Base-by-base conservation (phyloP, 129 eudicot genomes). In the Deinandra increscens region DNA sequence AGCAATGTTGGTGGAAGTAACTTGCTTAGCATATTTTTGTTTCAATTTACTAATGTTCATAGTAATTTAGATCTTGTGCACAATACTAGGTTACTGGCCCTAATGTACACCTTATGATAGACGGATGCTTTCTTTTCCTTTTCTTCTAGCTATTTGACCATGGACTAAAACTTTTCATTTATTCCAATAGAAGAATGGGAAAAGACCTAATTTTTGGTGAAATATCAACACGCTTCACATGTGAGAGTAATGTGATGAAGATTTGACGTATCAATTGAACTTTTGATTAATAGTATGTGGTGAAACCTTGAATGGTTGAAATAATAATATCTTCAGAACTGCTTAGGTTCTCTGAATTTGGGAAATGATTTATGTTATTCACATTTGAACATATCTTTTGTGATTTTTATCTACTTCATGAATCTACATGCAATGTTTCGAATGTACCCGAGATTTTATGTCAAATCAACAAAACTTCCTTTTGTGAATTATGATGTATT, bases 271-370 rank as follows among this genome's bases (percentile, higher is more conserved):
- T 29, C 29, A 48, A 1, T 48, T 48, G 45, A 46, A 46, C 60
- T 13, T 53, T 53, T 54, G 15, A 33, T 50, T 48, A 11, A 46
- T 37, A 36, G n/a, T 38, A 31, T 34, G 37, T 2, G 51, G 50
- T 37, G 53, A 73, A 73, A 61, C 70, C 37, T 33, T 60, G 58
- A 22, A 20, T 29, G 59, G 37, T n/a, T 69, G 64, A 69, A 38
- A 69, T 68, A 10, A 34, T 72, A n/a, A n/a, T 20, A 46, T 73
- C 22, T 19, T 72, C 38, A 64, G 26, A 48, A 20, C 42, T 13
- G n/a, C 34, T 44, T 8, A 7, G 50, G 18, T 17, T 53, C 56
- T 44, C 8, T 33, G 14, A 31, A 29, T n/a, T 18, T 41, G 42
- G 74, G 75, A 71, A 26, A 43, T 10, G 67, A 71, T 71, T 56